Evolutionary conservation across 208 protist genomes (phyloP).

Genomic region (Angomonas ambiguus): DNA sequence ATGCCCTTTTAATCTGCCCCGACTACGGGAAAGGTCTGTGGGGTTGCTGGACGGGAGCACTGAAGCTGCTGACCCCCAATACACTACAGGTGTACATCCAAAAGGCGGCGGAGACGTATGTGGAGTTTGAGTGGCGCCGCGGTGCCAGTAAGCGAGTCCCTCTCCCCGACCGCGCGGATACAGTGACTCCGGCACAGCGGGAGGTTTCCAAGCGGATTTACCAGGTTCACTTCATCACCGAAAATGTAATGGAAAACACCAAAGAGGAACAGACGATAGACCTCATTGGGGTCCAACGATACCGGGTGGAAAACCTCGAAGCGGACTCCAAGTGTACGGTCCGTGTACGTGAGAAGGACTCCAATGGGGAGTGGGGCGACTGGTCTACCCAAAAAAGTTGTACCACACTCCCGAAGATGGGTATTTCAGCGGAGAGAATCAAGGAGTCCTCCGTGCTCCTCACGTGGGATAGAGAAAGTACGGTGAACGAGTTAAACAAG

Average conservation of each 20-base stretch:
- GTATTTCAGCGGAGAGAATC: slow-evolving; percentile 49
- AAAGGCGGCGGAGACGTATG: slow-evolving; percentile 86
- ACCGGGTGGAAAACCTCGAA: slow-evolving; percentile 70
- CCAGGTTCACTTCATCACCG: slow-evolving; percentile 70
- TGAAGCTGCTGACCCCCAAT: slow-evolving; percentile 91
- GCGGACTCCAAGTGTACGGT: slow-evolving; percentile 89
- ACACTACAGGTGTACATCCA: slow-evolving; percentile 85
- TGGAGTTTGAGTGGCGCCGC: slow-evolving; percentile 88
- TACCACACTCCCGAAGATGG: slow-evolving; percentile 76
- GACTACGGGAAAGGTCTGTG: slow-evolving; percentile 71
- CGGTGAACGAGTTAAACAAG: slow-evolving; percentile 76
- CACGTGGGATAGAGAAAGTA: slow-evolving; percentile 54
- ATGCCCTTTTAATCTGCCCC: slow-evolving; percentile 75
- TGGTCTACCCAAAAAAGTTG: slow-evolving; percentile 82
- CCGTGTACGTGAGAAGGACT: slow-evolving; percentile 86
- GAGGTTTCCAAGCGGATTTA: slow-evolving; percentile 21
- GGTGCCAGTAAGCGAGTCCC: slow-evolving; percentile 73
- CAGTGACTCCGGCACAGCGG: slow-evolving; percentile 2
- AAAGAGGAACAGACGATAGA: slow-evolving; percentile 62
- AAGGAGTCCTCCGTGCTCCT: slow-evolving; percentile 75
- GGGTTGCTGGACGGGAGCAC: slow-evolving; percentile 76
- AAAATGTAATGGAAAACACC: slow-evolving; percentile 41
- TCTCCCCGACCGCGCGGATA: slow-evolving; percentile 44
- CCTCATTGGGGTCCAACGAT: slow-evolving; percentile 70
- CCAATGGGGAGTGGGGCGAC: slow-evolving; percentile 84